Base-by-base conservation (phyloP, 2,329 filamentous ascomycete genomes). In the Trichophyton equinum region DNA sequence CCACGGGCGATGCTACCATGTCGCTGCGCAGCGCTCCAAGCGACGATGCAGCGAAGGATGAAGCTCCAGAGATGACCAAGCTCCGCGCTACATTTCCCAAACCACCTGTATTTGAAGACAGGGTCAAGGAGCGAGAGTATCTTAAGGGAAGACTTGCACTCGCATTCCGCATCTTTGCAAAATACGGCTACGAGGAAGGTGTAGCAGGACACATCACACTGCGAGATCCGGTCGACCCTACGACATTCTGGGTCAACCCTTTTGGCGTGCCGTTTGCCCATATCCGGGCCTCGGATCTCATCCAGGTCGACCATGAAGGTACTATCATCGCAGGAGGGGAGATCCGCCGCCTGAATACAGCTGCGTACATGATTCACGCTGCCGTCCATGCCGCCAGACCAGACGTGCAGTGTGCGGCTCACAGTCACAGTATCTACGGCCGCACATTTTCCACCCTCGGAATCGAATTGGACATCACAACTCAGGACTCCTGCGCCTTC, bases 161-260 rank as follows among this genome's bases (percentile, higher is more conserved):
- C 18, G 82, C 79, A 1, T 83, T 83, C 69, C 78, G 81, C 25
- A 79, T 84, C 59, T 84, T 84, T 62, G 80, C 79, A 30, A 82
- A 83, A 67, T 74, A 77, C 57, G 81, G 79, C 15, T 82, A 78
- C 65, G 79, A 82, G 63, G 82, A 85, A 70, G 82, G 82, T 15
- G 81, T 86, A 36, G 83, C 83, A 7, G 83, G 84, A 1, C 83
- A 86, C 67, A 85, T 86, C 64, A 85, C 82, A 1, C 67, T 85
- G 27, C 77, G 82, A 27, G 81, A 86, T 63, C 84, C 84, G 0
- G 78, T 85, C 5, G 78, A 84, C 44, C 80, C 81, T 0, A 71
- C 75, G 4, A 81, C 78, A 0, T 85, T 86, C 73, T 86, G 83
- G 84, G 82, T 87, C 3, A 87, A 87, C 65, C 85, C 84, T 0